Evolutionary conservation across 345 rosid genomes (phyloP).

Genomic region (Anastatica hierochuntica): DNA sequence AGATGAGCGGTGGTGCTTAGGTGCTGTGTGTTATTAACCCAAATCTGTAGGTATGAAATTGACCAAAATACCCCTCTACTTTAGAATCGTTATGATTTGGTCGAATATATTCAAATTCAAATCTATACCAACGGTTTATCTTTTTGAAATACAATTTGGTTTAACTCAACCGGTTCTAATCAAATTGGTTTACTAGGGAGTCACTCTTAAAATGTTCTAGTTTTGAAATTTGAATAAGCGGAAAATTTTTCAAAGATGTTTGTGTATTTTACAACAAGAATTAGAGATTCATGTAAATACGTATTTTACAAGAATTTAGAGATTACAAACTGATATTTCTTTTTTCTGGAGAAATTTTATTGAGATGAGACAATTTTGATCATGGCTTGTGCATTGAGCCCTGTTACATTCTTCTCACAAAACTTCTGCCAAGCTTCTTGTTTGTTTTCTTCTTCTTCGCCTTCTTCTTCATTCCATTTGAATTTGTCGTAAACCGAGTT

Average conservation of each 20-base stretch:
- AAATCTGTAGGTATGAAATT: background rate
- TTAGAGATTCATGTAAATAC: constrained; percentile 14
- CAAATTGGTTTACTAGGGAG: too few species aligned
- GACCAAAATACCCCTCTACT: constrained; percentile 9
- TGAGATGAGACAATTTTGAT: constrained; percentile 40
- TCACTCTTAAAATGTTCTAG: too few species aligned
- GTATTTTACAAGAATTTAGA: constrained; percentile 13
- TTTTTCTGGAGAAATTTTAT: background rate
- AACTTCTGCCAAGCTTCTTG: constrained; percentile 70
- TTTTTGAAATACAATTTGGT: too few species aligned
- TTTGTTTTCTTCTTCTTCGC: constrained; percentile 41
- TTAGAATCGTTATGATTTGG: background rate
- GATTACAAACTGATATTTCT: background rate
- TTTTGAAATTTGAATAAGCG: too few species aligned
- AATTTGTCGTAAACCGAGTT: constrained; percentile 31
- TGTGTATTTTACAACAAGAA: too few species aligned
- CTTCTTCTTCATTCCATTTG: constrained; percentile 38
- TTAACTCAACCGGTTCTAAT: too few species aligned
- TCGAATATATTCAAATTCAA: too few species aligned
- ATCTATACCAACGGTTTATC: too few species aligned
- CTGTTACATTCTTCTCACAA: constrained; percentile 48
- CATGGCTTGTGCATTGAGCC: constrained; percentile 57
- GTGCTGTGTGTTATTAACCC: background rate
- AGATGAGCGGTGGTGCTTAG: background rate
- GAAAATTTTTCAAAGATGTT: too few species aligned